A percentile compares a stretch with the other conserved stretches of the same genome.
Evolutionary conservation across 2,329 filamentous ascomycete species (phyloP).

Genomic region (Claviceps pazoutovae): DNA sequence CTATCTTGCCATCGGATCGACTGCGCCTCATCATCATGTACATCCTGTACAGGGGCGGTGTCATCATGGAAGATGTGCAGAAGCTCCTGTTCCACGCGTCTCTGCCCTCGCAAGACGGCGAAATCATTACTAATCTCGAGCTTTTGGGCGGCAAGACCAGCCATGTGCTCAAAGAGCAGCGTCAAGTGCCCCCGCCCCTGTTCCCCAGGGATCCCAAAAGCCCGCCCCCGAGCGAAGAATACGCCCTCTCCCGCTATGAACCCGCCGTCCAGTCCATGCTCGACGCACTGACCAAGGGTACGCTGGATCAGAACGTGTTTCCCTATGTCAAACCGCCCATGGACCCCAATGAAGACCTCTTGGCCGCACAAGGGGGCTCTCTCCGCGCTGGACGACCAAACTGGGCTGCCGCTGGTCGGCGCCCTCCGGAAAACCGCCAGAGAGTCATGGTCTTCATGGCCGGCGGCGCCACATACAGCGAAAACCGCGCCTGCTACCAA

Average conservation of each 20-base stretch:
- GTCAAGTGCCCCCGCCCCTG: slow-evolving; percentile 48
- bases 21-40: slow-evolving; percentile 78
- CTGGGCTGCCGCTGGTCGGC: slow-evolving; percentile 74
- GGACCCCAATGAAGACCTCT: slow-evolving; percentile 45
- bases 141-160: slow-evolving; percentile 64
- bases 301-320: slow-evolving; percentile 51
- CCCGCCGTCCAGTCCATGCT: slow-evolving; percentile 72
- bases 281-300: slow-evolving; percentile 55
- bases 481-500: slow-evolving; percentile 81
- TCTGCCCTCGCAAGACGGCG: slow-evolving; percentile 58
- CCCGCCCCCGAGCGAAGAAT: slow-evolving; percentile 53
- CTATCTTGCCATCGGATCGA: slow-evolving; percentile 57
- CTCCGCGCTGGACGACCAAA: slow-evolving; percentile 85
- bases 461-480: slow-evolving; percentile 86
- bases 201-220: slow-evolving; percentile 54
- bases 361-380: slow-evolving; percentile 51
- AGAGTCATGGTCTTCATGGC: slow-evolving; percentile 90
- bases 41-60: slow-evolving; percentile 70
- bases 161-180: slow-evolving; percentile 60
- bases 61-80: slow-evolving; percentile 70
- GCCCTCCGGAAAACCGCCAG: slow-evolving; percentile 66
- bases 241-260: slow-evolving; percentile 75
- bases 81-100: slow-evolving; percentile 74
- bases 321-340: slow-evolving; percentile 61
- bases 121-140: slow-evolving; percentile 64